Conservation (phyloP, 2,329 filamentous ascomycete species). For the Fusarium sp. region DNA sequence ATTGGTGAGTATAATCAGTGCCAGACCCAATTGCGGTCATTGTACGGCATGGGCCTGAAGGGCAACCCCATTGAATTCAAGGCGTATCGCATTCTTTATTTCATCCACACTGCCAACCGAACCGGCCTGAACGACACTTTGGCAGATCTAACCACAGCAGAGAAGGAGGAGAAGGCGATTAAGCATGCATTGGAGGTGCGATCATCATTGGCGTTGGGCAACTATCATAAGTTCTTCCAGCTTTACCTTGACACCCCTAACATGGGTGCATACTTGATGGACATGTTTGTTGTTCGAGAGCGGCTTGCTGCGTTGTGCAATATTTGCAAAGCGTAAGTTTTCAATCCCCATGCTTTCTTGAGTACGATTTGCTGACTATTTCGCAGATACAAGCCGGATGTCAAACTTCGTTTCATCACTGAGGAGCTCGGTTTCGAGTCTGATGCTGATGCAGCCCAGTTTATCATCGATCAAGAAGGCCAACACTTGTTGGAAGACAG, state of each 20-base stretch:
- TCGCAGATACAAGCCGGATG: constrained; percentile 87
- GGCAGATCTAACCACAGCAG: constrained; percentile 98
- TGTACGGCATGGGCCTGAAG: constrained; percentile 88
- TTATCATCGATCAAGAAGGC: constrained; percentile 84
- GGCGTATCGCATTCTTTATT: constrained; percentile 99
- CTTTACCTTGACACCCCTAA: constrained; percentile 94
- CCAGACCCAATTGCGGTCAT: constrained; percentile 93
- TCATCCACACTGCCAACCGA: constrained; percentile 98
- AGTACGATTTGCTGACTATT: constrained; percentile 56
- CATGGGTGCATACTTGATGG: constrained; percentile 98
- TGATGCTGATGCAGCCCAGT: constrained; percentile 89
- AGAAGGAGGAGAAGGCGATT: constrained; percentile 86
- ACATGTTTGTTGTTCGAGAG: constrained; percentile 97
- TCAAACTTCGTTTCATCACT: constrained; percentile 90
- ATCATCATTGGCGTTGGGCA: constrained; percentile 90
- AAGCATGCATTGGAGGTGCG: constrained; percentile 93
- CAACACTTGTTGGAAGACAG: constrained; percentile 82
- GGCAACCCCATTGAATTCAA: constrained; percentile 96
- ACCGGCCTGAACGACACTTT: constrained; percentile 97
- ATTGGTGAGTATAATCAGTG: constrained; percentile 99
- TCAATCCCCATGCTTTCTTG: neutral
- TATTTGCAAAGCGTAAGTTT: constrained; percentile 92
- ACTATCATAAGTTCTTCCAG: constrained; percentile 98
- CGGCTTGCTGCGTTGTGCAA: constrained; percentile 89
- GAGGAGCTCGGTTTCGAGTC: constrained; percentile 97